phyloP scores from a whole-genome alignment of 306 rosid species.

The Malus sylvestris region DNA sequence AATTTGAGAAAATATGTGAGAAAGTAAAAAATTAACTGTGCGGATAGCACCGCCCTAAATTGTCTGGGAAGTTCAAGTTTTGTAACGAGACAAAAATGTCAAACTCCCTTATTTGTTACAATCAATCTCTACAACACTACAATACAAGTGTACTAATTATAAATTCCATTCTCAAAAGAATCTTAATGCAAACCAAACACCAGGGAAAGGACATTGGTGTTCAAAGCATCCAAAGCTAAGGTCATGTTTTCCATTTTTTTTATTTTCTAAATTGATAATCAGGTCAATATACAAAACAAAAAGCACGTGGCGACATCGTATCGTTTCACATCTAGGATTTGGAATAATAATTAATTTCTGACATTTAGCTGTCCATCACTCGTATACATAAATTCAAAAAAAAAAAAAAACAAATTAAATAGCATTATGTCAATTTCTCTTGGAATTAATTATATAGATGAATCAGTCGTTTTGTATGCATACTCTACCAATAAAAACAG shows the following conservation, averaged over 20 bases:
- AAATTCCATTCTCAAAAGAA: not conserved
- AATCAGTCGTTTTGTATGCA: not conserved
- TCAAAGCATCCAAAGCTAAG: not conserved
- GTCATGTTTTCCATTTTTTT: not conserved
- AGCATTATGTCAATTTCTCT: not conserved
- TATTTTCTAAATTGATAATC: not conserved
- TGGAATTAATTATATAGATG: not conserved
- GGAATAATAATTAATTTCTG: not conserved
- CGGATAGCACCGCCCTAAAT: too few species aligned
- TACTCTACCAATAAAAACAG: not conserved
- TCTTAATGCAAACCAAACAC: not conserved
- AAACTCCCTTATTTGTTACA: too few species aligned
- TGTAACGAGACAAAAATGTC: too few species aligned
- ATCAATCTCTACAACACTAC: too few species aligned
- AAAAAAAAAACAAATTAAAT: not conserved
- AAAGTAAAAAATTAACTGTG: too few species aligned
- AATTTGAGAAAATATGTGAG: too few species aligned
- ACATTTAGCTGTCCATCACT: not conserved
- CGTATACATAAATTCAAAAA: not conserved
- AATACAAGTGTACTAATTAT: not conserved
- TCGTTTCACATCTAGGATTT: not conserved
- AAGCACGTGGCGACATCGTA: not conserved
- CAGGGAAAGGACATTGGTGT: not conserved
- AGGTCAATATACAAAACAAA: slow-evolving; percentile 1
- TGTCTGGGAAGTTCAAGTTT: too few species aligned